These are phyloP conservation scores for Panaeolus cyanescens DNA, from an alignment of 768 basidiomycete species.

Conservation along the genomic window DNA sequence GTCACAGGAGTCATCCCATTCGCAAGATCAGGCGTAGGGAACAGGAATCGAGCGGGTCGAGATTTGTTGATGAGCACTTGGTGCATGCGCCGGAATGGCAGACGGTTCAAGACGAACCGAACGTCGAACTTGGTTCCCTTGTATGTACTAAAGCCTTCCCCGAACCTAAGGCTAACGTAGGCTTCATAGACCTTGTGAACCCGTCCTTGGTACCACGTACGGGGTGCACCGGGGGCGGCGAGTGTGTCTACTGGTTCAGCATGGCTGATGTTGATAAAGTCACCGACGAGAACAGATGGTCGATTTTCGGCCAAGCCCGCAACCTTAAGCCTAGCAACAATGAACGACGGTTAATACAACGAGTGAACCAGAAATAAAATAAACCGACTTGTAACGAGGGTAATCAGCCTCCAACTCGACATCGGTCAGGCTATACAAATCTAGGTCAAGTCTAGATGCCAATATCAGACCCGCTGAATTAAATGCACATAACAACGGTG, in stretches of 20 bases:
- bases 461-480: slow-evolving; percentile 6
- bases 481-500: background rate
- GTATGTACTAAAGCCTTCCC: slow-evolving; percentile 42
- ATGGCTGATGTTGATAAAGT: slow-evolving; percentile 40
- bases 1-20: background rate
- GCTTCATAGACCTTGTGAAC: slow-evolving; percentile 49
- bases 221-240: no score
- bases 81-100: slow-evolving; percentile 53
- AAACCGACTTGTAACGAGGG: slow-evolving; percentile 45
- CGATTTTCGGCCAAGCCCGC: slow-evolving; percentile 59
- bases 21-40: slow-evolving; percentile 32
- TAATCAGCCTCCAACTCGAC: slow-evolving; percentile 35
- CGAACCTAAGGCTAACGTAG: slow-evolving; percentile 49
- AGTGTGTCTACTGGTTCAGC: slow-evolving; percentile 18
- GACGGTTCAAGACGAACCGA: slow-evolving; percentile 56
- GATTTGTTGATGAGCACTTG: slow-evolving; percentile 45
- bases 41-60: slow-evolving; percentile 41
- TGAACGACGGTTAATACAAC: background rate
- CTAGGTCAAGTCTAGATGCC: slow-evolving; percentile 36
- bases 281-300: slow-evolving; percentile 58
- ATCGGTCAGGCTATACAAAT: slow-evolving; percentile 36
- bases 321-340: slow-evolving; percentile 42
- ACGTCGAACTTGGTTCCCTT: slow-evolving; percentile 48
- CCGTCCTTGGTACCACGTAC: slow-evolving; percentile 41
- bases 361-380: background rate